phyloP scores from a whole-genome alignment of 345 rosid genomes.

The Erysimum cheiranthoides region DNA sequence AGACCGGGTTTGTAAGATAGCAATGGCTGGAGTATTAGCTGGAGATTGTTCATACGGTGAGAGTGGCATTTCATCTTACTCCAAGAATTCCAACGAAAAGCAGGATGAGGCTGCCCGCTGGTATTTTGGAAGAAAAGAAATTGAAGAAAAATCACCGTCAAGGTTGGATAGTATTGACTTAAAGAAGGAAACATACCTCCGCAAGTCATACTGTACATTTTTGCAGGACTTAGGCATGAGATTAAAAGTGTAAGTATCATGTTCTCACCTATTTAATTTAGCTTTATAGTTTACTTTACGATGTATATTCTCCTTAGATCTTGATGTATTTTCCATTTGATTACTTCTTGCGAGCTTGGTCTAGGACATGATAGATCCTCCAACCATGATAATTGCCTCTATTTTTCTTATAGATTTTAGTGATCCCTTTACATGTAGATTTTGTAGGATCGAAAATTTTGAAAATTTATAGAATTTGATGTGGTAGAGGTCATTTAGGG shows the following conservation, averaged over 20 bases:
- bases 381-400: background rate
- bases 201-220: conserved; percentile 97
- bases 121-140: conserved; percentile 90
- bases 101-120: conserved; percentile 71
- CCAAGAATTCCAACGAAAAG: conserved; percentile 58
- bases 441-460: background rate
- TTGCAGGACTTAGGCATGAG: conserved; percentile 98
- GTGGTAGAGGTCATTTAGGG: conserved; percentile 2
- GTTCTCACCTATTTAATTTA: conserved; percentile 4
- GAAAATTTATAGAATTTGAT: conserved; percentile 24
- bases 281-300: background rate
- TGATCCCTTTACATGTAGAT: background rate
- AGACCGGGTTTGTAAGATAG: conserved; percentile 27
- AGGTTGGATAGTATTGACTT: conserved; percentile 88
- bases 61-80: conserved; percentile 53
- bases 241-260: conserved; percentile 86
- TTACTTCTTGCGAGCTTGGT: conserved; percentile 4
- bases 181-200: conserved; percentile 91
- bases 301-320: background rate
- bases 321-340: conserved; percentile 18
- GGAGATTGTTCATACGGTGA: conserved; percentile 57
- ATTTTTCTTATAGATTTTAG: conserved; percentile 9
- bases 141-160: conserved; percentile 92
- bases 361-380: conserved; percentile 7
- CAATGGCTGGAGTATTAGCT: conserved; percentile 57